These are phyloP conservation scores for Cajanus cajan DNA, from an alignment of 306 rosid genomes.

Conservation along the genomic window DNA sequence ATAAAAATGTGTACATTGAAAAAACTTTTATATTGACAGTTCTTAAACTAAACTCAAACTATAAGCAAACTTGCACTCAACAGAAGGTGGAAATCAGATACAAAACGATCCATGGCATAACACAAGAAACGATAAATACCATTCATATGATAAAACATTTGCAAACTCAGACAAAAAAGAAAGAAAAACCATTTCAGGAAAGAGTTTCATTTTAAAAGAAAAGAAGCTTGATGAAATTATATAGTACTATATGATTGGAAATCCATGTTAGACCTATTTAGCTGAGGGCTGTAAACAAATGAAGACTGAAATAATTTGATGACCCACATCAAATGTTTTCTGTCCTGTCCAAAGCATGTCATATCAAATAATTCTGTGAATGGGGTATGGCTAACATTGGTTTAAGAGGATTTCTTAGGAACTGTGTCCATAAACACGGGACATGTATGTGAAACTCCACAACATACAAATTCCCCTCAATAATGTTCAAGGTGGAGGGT, in stretches of 20 bases:
- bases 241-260: neutral
- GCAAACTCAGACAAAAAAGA: neutral
- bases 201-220: neutral
- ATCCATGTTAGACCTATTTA: neutral
- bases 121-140: slow-evolving; percentile 6
- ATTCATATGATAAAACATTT: neutral
- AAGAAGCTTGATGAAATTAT: neutral
- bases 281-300: slow-evolving; percentile 8
- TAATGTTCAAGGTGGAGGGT: slow-evolving; percentile 30
- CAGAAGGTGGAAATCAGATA: neutral
- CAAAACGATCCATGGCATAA: slow-evolving; percentile 14
- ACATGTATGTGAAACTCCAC: slow-evolving; percentile 25
- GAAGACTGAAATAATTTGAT: slow-evolving; percentile 22
- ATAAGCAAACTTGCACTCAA: neutral
- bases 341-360: slow-evolving; percentile 31
- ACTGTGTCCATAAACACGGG: slow-evolving; percentile 27
- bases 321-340: slow-evolving; percentile 27
- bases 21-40: too few relatives aligned
- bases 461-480: neutral
- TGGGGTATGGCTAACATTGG: slow-evolving; percentile 15
- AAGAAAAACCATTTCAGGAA: neutral
- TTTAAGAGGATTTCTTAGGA: slow-evolving; percentile 6
- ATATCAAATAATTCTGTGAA: slow-evolving; percentile 34
- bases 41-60: neutral
- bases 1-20: neutral